phyloP scores from a whole-genome alignment of 257 asterid genomes.

The Jasminum sambac region DNA sequence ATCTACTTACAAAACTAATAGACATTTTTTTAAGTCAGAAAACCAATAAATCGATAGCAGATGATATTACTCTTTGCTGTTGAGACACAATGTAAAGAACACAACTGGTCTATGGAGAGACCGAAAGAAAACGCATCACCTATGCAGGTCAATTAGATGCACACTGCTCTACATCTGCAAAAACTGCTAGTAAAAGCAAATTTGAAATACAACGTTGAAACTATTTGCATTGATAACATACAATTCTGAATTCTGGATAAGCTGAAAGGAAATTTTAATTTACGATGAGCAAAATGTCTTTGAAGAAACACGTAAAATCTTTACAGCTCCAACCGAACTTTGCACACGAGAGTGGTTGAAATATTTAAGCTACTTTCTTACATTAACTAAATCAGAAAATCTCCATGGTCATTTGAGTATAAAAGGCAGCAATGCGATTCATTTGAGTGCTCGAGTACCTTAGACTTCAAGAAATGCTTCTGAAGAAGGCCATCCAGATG shows the following conservation, averaged over 20 bases:
- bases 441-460: not conserved
- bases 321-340: not conserved
- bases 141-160: not conserved
- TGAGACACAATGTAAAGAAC: not conserved
- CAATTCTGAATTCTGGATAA: not conserved
- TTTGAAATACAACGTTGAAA: not conserved
- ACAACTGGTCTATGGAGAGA: not conserved
- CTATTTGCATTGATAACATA: not conserved
- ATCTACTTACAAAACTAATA: not conserved
- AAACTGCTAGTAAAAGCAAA: not conserved
- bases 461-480: not conserved
- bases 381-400: not conserved
- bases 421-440: not conserved
- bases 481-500: not conserved
- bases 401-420: not conserved
- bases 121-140: not conserved
- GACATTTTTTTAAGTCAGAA: not conserved
- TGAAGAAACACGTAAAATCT: too few relatives aligned
- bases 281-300: too few relatives aligned
- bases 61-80: not conserved
- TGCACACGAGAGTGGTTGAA: not conserved
- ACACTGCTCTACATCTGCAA: not conserved
- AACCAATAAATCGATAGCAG: not conserved
- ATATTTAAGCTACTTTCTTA: not conserved
- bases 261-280: not conserved